A percentile compares a stretch with the other conserved stretches of the same genome.
phyloP scores from a whole-genome alignment of 805 yeast genomes.

The Candida broadrunensis region DNA sequence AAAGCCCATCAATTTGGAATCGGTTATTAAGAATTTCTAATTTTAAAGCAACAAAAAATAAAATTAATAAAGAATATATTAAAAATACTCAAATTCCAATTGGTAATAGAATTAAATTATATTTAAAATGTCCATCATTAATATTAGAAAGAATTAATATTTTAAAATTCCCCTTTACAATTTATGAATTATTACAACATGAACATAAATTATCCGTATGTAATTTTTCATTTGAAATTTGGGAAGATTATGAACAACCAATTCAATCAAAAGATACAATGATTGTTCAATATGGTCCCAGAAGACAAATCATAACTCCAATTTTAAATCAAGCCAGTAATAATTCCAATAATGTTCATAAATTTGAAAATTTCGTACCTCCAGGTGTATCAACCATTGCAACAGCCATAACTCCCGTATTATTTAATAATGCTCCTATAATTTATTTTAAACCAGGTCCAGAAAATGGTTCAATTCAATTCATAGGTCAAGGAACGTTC shows the following conservation, averaged over 20 bases:
- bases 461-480: conserved; percentile 51
- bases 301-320: conserved; percentile 82
- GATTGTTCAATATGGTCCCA: conserved; percentile 89
- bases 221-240: conserved; percentile 76
- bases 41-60: conserved; percentile 72
- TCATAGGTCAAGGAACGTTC: conserved; percentile 89
- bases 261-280: conserved; percentile 78
- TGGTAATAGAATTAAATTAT: conserved; percentile 65
- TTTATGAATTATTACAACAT: conserved; percentile 75
- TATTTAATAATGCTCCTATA: conserved; percentile 82
- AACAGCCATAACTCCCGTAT: conserved; percentile 82
- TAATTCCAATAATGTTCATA: conserved; percentile 81
- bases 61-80: conserved; percentile 57
- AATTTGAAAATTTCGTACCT: conserved; percentile 79
- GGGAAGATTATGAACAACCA: conserved; percentile 89
- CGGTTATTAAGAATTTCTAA: conserved; percentile 72
- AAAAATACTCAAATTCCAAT: conserved; percentile 39
- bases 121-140: conserved; percentile 53
- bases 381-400: conserved; percentile 70
- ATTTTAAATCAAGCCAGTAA: conserved; percentile 75
- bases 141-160: conserved; percentile 40
- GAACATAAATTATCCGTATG: conserved; percentile 85
- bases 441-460: conserved; percentile 68
- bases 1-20: conserved; percentile 75
- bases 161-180: conserved; percentile 45